Percentiles rank a stretch among this genome's conserved stretches.
These are phyloP conservation scores for Plasmopara halstedii DNA, from an alignment of 352 stramenopile species.

Conservation along the genomic window DNA sequence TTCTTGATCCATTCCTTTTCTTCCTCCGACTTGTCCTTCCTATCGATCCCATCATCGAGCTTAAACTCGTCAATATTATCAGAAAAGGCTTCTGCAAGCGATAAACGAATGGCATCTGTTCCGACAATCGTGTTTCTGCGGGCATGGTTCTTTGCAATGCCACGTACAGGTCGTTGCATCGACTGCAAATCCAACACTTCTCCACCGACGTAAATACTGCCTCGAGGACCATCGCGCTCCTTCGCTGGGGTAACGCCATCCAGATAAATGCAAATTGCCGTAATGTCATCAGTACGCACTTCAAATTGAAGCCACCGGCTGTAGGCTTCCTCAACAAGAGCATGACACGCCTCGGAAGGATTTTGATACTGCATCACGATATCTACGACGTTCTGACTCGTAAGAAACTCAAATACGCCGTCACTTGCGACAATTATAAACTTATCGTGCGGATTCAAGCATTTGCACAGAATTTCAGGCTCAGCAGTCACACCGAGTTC, in stretches of 20 bases:
- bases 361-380: slow-evolving; percentile 83
- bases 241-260: slow-evolving; percentile 44
- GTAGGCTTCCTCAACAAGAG: slow-evolving; percentile 89
- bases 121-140: slow-evolving; percentile 77
- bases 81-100: slow-evolving; percentile 49
- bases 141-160: slow-evolving; percentile 52
- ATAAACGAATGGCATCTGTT: slow-evolving; percentile 77
- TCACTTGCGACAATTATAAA: slow-evolving; percentile 92
- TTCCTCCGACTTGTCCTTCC: slow-evolving; percentile 56
- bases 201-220: slow-evolving; percentile 76
- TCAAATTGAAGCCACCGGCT: slow-evolving; percentile 92
- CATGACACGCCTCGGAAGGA: slow-evolving; percentile 83
- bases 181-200: slow-evolving; percentile 79
- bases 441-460: slow-evolving; percentile 83
- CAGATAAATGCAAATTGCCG: slow-evolving; percentile 84
- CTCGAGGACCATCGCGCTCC: slow-evolving; percentile 55
- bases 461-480: slow-evolving; percentile 88
- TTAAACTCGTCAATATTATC: slow-evolving; percentile 22
- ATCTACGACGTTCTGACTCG: slow-evolving; percentile 90
- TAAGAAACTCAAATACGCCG: slow-evolving; percentile 94
- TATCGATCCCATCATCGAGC: slow-evolving; percentile 21
- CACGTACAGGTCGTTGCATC: slow-evolving; percentile 78
- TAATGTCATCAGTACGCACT: slow-evolving; percentile 94
- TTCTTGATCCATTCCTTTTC: slow-evolving; percentile 83
- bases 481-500: slow-evolving; percentile 88